phyloP scores from a whole-genome alignment of 2,329 filamentous ascomycete genomes.

The Ramularia endophylla region DNA sequence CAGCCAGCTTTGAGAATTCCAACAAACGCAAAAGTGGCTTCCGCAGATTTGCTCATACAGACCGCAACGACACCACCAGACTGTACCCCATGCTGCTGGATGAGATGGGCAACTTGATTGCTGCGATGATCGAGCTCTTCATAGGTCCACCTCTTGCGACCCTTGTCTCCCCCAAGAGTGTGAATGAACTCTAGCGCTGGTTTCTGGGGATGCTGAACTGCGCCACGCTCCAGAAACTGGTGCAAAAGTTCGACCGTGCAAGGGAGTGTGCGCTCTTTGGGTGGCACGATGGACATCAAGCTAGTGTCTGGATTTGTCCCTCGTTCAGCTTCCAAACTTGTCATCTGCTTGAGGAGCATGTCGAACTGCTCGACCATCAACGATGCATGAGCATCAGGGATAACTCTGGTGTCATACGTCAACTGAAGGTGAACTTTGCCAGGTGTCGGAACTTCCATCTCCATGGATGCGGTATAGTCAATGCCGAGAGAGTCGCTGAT shows the following conservation, averaged over 20 bases:
- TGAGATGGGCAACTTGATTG: slow-evolving; percentile 64
- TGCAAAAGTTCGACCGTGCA: slow-evolving; percentile 61
- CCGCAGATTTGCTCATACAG: slow-evolving; percentile 78
- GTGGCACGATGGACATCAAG: slow-evolving; percentile 54
- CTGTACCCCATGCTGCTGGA: slow-evolving; percentile 45
- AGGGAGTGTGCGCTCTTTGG: slow-evolving; percentile 52
- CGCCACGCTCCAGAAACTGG: slow-evolving; percentile 66
- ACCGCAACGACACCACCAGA: slow-evolving; percentile 64
- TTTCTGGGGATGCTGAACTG: slow-evolving; percentile 50
- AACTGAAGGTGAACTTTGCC: slow-evolving; percentile 56
- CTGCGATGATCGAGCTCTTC: slow-evolving; percentile 62
- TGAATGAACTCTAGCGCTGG: slow-evolving; percentile 65
- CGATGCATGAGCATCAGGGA: slow-evolving; percentile 63
- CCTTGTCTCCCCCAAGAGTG: slow-evolving; percentile 43
- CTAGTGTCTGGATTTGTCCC: background rate
- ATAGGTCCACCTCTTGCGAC: slow-evolving; percentile 64
- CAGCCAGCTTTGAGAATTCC: slow-evolving; percentile 79
- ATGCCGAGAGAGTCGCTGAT: slow-evolving; percentile 61
- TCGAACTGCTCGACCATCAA: slow-evolving; percentile 69
- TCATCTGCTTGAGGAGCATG: slow-evolving; percentile 53
- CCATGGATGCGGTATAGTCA: slow-evolving; percentile 76
- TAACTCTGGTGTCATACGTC: slow-evolving; percentile 57
- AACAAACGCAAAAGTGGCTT: slow-evolving; percentile 75
- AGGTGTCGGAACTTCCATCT: slow-evolving; percentile 55
- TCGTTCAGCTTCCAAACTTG: slow-evolving; percentile 27